A percentile compares a stretch with the other conserved stretches of the same genome.
Conservation (phyloP, 805 yeast species). For the Starmerella khaoyaiensis region DNA sequence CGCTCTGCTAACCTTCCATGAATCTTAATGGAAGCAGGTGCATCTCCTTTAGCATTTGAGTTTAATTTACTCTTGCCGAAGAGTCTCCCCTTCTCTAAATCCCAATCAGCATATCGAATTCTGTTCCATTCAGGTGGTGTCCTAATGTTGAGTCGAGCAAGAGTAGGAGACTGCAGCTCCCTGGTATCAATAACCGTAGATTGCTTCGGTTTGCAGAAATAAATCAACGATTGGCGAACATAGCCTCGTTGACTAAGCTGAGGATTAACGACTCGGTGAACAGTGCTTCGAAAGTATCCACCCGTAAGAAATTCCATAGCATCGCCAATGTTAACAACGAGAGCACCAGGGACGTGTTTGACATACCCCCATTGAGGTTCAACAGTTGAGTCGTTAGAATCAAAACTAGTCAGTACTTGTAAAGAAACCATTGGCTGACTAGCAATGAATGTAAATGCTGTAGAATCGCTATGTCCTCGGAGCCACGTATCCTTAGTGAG, state of each 20-base stretch:
- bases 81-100: slow-evolving; percentile 35
- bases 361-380: slow-evolving; percentile 32
- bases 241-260: slow-evolving; percentile 32
- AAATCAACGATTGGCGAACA: slow-evolving; percentile 33
- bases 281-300: slow-evolving; percentile 35
- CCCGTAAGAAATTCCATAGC: slow-evolving; percentile 35
- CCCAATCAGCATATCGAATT: slow-evolving; percentile 34
- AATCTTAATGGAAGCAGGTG: slow-evolving; percentile 30
- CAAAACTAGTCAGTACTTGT: slow-evolving; percentile 33
- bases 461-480: slow-evolving; percentile 38
- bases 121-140: slow-evolving; percentile 30
- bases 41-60: slow-evolving; percentile 29
- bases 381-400: slow-evolving; percentile 28
- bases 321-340: slow-evolving; percentile 35
- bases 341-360: slow-evolving; percentile 29
- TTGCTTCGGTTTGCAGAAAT: slow-evolving; percentile 33
- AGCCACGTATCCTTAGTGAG: slow-evolving; percentile 33
- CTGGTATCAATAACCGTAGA: slow-evolving; percentile 34
- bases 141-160: slow-evolving; percentile 2
- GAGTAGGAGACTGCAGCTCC: slow-evolving; percentile 4
- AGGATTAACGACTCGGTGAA: slow-evolving; percentile 39
- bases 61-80: slow-evolving; percentile 34
- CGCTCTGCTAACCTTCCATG: slow-evolving; percentile 35
- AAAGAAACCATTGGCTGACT: slow-evolving; percentile 33
- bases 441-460: slow-evolving; percentile 32